Evolutionary conservation across 2,329 filamentous ascomycete species (phyloP), one percentile per base, ranked within the genome.

Genomic region (Plectosphaerella sp.): DNA sequence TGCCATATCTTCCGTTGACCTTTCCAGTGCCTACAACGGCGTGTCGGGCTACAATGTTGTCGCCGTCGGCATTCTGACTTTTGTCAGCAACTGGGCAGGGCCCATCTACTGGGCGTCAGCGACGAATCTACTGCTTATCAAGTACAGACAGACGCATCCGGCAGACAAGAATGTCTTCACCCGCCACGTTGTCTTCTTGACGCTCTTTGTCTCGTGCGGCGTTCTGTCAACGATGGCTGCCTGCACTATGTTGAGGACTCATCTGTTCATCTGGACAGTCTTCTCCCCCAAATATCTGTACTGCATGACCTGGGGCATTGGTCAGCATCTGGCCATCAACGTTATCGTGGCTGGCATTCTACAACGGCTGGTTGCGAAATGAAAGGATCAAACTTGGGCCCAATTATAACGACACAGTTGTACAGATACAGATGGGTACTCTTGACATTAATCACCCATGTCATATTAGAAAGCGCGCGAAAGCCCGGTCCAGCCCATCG

Each of bases 191-290:
- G 73, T 79, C 1, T 61, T 89, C 41, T 68, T 89, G 61, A 96
- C 91, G 1, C 67, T 87, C 11, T 96, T 94, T 66, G 73, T 82
- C 11, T 78, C 87, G 1, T 73, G 75, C 1, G 84, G 83, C 57
- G 70, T 89, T 50, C 70, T 83, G 3, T 87, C 84, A 46, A 87
- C 97, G 22, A 97, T 97, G 93, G 83, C 80, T 14, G 91, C 93
- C 15, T 99, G 94, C 68, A 91, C 88, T 47, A 77, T 82, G 8
- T 69, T 99, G 64, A 77, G 93, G 59, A 91, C 89, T 28, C 94
- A 99, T 75, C 69, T 99, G 53, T 99, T 99, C 66, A 92, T 99
- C 56, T 99, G 94, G 94, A 97, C 93, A 1, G 94, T 99, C 11
- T 99, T 99, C 69, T 96, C 90, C 58, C 94, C 94, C 0, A 99